Evolutionary conservation across 1,284 basidiomycete species (phyloP), one percentile per base, ranked within the genome.

Genomic region (Omphalotus olearius): DNA sequence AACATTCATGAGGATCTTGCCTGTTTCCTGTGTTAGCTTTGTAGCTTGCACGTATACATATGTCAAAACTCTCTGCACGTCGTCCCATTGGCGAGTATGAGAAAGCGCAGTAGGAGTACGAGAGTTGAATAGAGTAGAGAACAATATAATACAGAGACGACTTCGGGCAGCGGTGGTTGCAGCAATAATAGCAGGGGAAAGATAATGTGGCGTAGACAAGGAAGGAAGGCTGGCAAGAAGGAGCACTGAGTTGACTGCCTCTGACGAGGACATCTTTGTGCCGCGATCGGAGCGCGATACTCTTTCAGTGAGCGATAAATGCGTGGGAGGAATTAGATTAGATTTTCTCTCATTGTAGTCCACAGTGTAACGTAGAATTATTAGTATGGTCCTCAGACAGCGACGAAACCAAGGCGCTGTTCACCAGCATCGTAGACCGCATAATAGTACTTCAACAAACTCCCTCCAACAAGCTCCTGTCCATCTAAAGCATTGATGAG

Each of bases 31-130:
- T n/a, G 85, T 83, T 37, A 80, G 74, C 56, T 76, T 82, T 18
- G 83, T 83, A 14, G 87, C 83, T 60, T 86, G 83, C 6, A 88
- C 84, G 62, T 90, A 90, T 45, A 84, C 78, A 63, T 79, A 86
- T 0, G 87, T 85, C 56, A 90, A 71, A 30, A 89, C 70, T 7
- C 75, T 68, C 66, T 89, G 86, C 1, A 89, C 74, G 23, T 74
- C 73, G 53, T 79, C 69, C 78, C 82, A 90, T 39, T 64, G 64
- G 14, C 64, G 66, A 4, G 78, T 75, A 41, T 74, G 80, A 13
- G 78, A 77, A n/a, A 78, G 60, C 6, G 67, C 68, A 35, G 67
- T 38, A n/a, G 64, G 17, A 28, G 41, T 38, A 50, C 52, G 18
- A 52, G n/a, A 26, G 57, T 75, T 74, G 64, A 88, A 85, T 50